Base-by-base conservation (phyloP, 208 protist species). In the Trypanosomatidae sp. region DNA sequence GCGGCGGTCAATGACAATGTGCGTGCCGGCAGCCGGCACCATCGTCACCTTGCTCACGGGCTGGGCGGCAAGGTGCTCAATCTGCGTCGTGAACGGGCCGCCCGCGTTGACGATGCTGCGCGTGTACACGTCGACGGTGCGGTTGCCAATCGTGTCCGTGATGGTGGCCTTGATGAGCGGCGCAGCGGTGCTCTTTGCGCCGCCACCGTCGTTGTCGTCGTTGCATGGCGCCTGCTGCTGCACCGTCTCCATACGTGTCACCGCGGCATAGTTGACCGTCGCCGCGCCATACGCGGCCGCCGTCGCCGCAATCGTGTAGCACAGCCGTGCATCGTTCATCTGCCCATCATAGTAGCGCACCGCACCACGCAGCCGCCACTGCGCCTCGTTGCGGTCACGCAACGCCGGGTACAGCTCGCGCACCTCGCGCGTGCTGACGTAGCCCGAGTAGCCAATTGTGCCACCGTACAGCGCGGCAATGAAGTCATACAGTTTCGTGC, bases 311-410 rank as follows among this genome's bases (percentile, higher is more conserved):
- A 95, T 72, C 1, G 58, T 53, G 24, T 97, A 59, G 62, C 95
- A 96, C 56, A 98, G 75, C n/a, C 96, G 83, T 2, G 95, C 73
- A 53, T 98, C 96, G 71, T 98, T 95, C 69, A 96, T 87, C 66
- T 95, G 88, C 2, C 94, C 95, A 56, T 98, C 95, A 56, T 94
- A 97, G 62, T 97, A 96, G 19, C 95, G 66, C 13, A 97, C 67
- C 3, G 78, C 68, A 6, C 93, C 92, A n/a, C 78, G 48, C 23
- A 98, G 75, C 20, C 61, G 59, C 35, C 74, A 53, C 43, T 72
- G 61, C 24, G 87, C 40, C 10, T 44, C 39, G 44, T 71, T 62
- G 15, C 61, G 69, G 48, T 73, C 66, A 20, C 56, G 56, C 16
- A 96, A 54, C 28, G 55, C 54, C 10, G 89, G 92, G 58, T 88